These are phyloP conservation scores for Geranomyces michiganensis DNA, from an alignment of 192 early-diverging fungal species.

Conservation along the genomic window DNA sequence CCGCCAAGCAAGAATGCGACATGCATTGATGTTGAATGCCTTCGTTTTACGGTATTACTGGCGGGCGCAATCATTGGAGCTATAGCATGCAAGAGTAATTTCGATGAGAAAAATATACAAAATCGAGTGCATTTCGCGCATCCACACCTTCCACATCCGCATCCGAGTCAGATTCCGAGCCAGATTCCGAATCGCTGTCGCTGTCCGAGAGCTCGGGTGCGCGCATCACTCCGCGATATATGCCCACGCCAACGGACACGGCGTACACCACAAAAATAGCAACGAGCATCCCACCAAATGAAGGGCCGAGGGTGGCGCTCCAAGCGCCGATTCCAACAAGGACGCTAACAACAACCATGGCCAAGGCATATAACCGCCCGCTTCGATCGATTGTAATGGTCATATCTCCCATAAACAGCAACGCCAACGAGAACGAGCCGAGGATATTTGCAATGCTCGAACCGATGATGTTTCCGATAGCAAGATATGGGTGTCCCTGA, in stretches of 20 bases:
- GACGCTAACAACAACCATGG: background rate
- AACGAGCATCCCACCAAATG: background rate
- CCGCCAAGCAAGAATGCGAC: background rate
- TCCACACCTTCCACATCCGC: background rate
- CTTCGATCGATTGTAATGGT: background rate
- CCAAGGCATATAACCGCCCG: background rate
- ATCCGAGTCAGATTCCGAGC: background rate
- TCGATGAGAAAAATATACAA: too few relatives aligned
- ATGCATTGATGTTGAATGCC: background rate
- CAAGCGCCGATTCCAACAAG: conserved; percentile 1
- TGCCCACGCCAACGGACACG: background rate
- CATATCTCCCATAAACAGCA: conserved; percentile 3
- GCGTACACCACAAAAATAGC: background rate
- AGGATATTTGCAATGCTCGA: conserved; percentile 17
- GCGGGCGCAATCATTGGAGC: too few relatives aligned
- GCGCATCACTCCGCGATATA: conserved; percentile 11
- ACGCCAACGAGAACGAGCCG: conserved; percentile 9
- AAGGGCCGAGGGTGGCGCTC: background rate
- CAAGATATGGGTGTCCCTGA: conserved; percentile 5
- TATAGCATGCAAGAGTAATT: too few relatives aligned
- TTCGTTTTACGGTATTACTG: background rate
- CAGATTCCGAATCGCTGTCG: background rate
- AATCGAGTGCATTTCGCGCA: too few relatives aligned
- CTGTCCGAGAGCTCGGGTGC: conserved; percentile 4
- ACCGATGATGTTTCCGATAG: conserved; percentile 17